These are phyloP conservation scores for Suhomyces yuchorum DNA, from an alignment of 1,139 yeast species.

Conservation along the genomic window DNA sequence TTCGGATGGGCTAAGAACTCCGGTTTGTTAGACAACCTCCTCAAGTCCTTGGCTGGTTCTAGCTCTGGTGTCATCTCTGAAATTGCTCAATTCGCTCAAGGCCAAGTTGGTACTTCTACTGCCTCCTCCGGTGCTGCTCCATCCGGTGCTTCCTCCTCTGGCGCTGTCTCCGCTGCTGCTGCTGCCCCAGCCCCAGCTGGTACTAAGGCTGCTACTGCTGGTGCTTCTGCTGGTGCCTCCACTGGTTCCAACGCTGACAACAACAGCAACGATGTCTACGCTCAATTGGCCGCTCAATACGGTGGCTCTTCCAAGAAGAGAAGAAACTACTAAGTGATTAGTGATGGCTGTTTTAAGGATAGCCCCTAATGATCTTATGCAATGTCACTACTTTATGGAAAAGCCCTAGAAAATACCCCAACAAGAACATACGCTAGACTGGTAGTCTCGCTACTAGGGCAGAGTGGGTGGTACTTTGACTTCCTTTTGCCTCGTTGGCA, in stretches of 20 bases:
- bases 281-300: constrained; percentile 16
- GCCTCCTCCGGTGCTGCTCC: constrained; percentile 11
- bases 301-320: constrained; percentile 18
- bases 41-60: constrained; percentile 28
- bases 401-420: constrained; percentile 10
- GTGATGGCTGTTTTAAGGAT: constrained; percentile 12
- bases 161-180: constrained; percentile 16
- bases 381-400: constrained; percentile 3
- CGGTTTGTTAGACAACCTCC: constrained; percentile 39
- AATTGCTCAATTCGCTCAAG: constrained; percentile 4
- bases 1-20: constrained; percentile 43
- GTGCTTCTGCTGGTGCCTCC: constrained; percentile 14
- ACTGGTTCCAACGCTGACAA: constrained; percentile 15
- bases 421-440: neutral
- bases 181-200: constrained; percentile 5
- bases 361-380: constrained; percentile 9
- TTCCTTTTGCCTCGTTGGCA: constrained; percentile 8
- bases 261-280: constrained; percentile 13
- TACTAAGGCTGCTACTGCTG: constrained; percentile 6
- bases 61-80: constrained; percentile 37
- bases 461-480: constrained; percentile 7
- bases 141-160: constrained; percentile 14
- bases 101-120: constrained; percentile 6
- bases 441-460: neutral
- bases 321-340: constrained; percentile 22